These are phyloP conservation scores for Malus hybrid DNA, from an alignment of 331 rosid genomes.

Conservation along the genomic window DNA sequence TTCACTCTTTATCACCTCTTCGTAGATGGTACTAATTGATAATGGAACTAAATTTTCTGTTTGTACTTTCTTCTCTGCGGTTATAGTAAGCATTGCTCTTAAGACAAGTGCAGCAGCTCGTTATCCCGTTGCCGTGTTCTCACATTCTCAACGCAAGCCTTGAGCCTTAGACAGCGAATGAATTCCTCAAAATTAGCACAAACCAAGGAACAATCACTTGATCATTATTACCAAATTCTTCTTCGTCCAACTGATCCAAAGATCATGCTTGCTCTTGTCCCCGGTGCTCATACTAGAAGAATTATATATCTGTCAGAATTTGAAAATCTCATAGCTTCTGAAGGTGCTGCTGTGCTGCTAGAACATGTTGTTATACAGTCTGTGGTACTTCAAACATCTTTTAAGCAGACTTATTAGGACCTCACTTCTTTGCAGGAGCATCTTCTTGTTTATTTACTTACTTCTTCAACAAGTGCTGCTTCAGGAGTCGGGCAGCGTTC, in stretches of 20 bases:
- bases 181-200: conserved; percentile 85
- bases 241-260: conserved; percentile 21
- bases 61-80: conserved; percentile 21
- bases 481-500: conserved; percentile 80
- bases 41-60: too few species aligned
- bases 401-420: conserved; percentile 46
- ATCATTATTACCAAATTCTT: conserved; percentile 31
- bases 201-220: conserved; percentile 42
- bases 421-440: conserved; percentile 41
- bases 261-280: conserved; percentile 36
- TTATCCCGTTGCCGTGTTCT: conserved; percentile 53
- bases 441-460: conserved; percentile 12
- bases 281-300: conserved; percentile 19
- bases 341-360: conserved; percentile 43
- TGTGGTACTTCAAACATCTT: conserved; percentile 38
- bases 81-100: conserved; percentile 58
- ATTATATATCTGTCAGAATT: conserved; percentile 5
- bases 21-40: too few species aligned
- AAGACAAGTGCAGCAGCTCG: conserved; percentile 56
- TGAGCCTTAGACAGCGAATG: conserved; percentile 56
- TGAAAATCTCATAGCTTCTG: conserved; percentile 57
- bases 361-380: conserved; percentile 53
- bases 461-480: conserved; percentile 34
- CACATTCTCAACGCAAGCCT: conserved; percentile 73
- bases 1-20: too few species aligned